Percentiles rank a stretch among this genome's conserved stretches.
These are phyloP conservation scores for Usnea hakonensis DNA, from an alignment of 495 filamentous ascomycete species.

Conservation along the genomic window DNA sequence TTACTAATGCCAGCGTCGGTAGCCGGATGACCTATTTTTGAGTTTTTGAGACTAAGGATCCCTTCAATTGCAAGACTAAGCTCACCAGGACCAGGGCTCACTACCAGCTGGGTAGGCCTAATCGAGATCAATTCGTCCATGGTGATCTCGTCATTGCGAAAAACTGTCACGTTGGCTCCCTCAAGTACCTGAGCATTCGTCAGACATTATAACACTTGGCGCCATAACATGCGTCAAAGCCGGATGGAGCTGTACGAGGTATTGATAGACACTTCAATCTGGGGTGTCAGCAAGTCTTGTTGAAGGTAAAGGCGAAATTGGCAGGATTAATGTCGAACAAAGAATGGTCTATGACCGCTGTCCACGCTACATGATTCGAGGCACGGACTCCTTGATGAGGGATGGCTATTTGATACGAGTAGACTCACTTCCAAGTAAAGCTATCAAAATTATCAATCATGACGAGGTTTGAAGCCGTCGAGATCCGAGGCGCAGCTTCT, in stretches of 20 bases:
- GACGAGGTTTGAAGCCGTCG: conserved; percentile 79
- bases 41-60: neutral
- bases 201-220: neutral
- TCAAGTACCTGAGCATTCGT: conserved; percentile 53
- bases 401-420: neutral
- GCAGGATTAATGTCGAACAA: neutral
- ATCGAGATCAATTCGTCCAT: conserved; percentile 73
- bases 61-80: neutral
- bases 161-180: conserved; percentile 80
- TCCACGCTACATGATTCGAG: conserved; percentile 25
- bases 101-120: conserved; percentile 85
- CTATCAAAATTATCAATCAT: conserved; percentile 99
- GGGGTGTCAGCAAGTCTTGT: neutral
- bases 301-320: neutral
- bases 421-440: conserved; percentile 39
- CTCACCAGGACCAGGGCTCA: conserved; percentile 82
- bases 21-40: conserved; percentile 50
- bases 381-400: neutral
- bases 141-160: conserved; percentile 84
- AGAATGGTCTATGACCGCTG: conserved; percentile 51
- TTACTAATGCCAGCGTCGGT: conserved; percentile 88
- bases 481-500: conserved; percentile 55
- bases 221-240: neutral
- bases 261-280: conserved; percentile 93
- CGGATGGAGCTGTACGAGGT: conserved; percentile 40